Base-by-base conservation (phyloP, 768 basidiomycete species). In the Holtermanniella nyarrowii region DNA sequence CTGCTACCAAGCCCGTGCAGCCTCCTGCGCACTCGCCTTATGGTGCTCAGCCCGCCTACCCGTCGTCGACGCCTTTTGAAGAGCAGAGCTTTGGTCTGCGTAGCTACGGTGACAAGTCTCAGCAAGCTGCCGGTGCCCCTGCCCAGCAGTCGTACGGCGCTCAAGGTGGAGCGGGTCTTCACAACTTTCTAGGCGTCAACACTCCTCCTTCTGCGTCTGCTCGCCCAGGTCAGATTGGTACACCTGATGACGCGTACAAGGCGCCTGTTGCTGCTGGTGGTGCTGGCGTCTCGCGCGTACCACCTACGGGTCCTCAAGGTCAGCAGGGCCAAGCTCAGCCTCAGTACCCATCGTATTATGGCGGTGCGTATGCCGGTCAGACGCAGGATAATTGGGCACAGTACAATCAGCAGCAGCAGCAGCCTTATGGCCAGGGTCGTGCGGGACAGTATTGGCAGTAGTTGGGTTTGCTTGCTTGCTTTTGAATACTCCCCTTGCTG, bases 21-120 rank as follows among this genome's bases (percentile, higher is more conserved):
- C 63, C 47, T 37, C 41, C 55, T 23, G 46, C 60, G 26, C 67
- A 68, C 16, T 67, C 67, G 0, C 69, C 67, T 22, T 71, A 71
- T 54, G 69, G 65, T 50, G 53, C 47, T 23, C 60, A 60, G 20
- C 57, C 63, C 5, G 49, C 52, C 14, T 65, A 66, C 56, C 62
- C 64, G 14, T 58, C 61, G 3, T 54, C 59, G 3, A 46, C 31
- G 4, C 31, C 41, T 13, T 68, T 60, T 48, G 66, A 68, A 44
- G 66, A 68, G 26, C 63, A 63, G 40, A 18, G 41, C 20, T 43
- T 42, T 26, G 42, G 24, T 23, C 26, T 58, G 16, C 57, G 63
- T 31, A 51, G 67, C 46, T 69, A 67, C 46, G 65, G 63, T 39
- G 63, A 64, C 44, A 46, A 22, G 42, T 31, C 10, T 44, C 14